Base-by-base conservation (phyloP, 1,139 yeast species). In the Pichia sp. region DNA sequence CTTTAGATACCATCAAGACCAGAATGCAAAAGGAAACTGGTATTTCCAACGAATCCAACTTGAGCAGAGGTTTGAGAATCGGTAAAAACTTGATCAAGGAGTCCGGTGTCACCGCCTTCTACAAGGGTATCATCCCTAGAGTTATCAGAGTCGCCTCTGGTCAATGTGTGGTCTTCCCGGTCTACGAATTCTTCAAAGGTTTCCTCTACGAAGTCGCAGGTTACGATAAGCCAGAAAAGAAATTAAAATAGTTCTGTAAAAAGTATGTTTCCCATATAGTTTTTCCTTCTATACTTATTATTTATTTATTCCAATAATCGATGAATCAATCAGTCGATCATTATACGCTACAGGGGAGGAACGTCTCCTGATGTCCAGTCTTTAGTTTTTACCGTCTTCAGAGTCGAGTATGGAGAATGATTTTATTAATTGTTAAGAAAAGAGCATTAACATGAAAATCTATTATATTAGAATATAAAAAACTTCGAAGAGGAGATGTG, bases 141-240 rank as follows among this genome's bases (percentile, higher is more conserved):
- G 93, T 93, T 65, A 90, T 93, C 96, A 87, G 99, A 75, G 99
- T 93, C 55, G 99, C 99, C 16, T 98, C 99, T 29, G 99, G 99
- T 60, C 99, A 93, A 75, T 97, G 98, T 55, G 98, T 93, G 56
- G 95, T 97, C 19, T 93, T 93, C 75, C 93, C 98, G 7, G 96
- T 93, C 50, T 93, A 93, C 73, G 99, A 93, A 74, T 86, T 79
- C 69, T 87, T 90, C 71, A 87, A 92, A 72, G 81, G 79, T 41
- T 75, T 79, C 53, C 78, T 92, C 70, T 89, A 81, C 61, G 72
- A 72, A 53, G 63, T 78, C 55, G 78, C 81, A 40, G 72, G 70
- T 50, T 57, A 70, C 55, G 57, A 59, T 23, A 52, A 58, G 23
- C 61, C 61, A 45, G 55, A 51, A 51, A 59, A 64, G 59, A 60